Conservation (phyloP, 2,329 filamentous ascomycete genomes). For the Delphinella strobiligena region DNA sequence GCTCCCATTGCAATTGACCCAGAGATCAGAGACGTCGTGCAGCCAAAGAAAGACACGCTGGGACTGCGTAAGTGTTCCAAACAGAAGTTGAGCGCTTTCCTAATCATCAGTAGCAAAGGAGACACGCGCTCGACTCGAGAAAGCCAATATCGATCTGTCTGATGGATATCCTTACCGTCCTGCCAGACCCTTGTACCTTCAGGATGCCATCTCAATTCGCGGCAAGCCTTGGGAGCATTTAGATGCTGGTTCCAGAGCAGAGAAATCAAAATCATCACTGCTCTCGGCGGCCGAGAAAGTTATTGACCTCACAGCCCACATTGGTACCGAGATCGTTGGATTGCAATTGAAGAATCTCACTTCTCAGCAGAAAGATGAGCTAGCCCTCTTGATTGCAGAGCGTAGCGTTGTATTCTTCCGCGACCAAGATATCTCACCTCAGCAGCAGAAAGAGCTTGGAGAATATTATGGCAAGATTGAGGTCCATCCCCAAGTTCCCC, state of each 20-base stretch:
- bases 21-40: constrained; percentile 54
- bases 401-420: constrained; percentile 56
- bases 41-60: constrained; percentile 52
- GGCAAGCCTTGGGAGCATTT: constrained; percentile 35
- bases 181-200: constrained; percentile 52
- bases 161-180: constrained; percentile 61
- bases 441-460: constrained; percentile 51
- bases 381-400: constrained; percentile 51
- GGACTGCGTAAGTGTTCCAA: no score
- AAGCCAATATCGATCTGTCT: constrained; percentile 57
- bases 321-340: constrained; percentile 53
- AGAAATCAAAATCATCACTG: constrained; percentile 41
- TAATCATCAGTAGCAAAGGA: no score
- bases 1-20: constrained; percentile 5
- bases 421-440: constrained; percentile 48
- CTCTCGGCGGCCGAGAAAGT: constrained; percentile 51
- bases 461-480: constrained; percentile 55
- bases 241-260: constrained; percentile 52
- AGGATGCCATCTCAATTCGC: constrained; percentile 57
- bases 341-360: constrained; percentile 52
- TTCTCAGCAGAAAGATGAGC: constrained; percentile 47
- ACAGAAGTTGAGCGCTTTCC: no score
- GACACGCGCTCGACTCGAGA: constrained; percentile 48
- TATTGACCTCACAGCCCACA: constrained; percentile 48
- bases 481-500: constrained; percentile 58